phyloP scores from a whole-genome alignment of 805 yeast species.

The Nakazawaea populi region DNA sequence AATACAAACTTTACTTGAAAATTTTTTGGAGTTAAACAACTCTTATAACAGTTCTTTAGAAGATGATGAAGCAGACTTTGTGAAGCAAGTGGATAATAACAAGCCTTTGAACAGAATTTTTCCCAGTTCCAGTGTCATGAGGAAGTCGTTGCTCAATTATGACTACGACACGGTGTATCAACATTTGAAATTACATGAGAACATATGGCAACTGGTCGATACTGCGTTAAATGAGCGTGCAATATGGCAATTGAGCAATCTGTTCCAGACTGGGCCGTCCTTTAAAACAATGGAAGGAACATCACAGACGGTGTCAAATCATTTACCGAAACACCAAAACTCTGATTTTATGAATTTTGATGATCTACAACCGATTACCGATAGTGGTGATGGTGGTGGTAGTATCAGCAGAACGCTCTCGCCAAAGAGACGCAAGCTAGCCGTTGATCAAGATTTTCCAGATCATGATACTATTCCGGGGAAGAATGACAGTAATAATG shows the following conservation, averaged over 20 bases:
- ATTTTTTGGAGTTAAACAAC: conserved; percentile 8
- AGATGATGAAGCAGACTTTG: neutral
- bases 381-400: too few relatives aligned
- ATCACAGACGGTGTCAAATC: too few relatives aligned
- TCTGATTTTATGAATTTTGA: conserved; percentile 3
- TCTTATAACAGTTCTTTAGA: conserved; percentile 3
- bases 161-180: neutral
- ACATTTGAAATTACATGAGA: neutral
- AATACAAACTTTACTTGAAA: conserved; percentile 8
- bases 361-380: neutral
- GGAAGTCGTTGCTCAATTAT: conserved; percentile 3
- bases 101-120: conserved; percentile 8
- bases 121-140: conserved; percentile 5
- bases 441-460: neutral
- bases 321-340: neutral
- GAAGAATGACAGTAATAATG: neutral
- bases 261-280: neutral
- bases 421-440: conserved; percentile 4
- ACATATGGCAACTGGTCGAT: conserved; percentile 2
- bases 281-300: too few relatives aligned
- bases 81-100: conserved; percentile 5
- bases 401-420: neutral
- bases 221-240: neutral
- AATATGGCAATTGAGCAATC: conserved; percentile 6
- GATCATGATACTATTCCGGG: neutral